These are phyloP conservation scores for Candida mesenterica DNA, from an alignment of 1,139 yeast genomes.

Conservation along the genomic window DNA sequence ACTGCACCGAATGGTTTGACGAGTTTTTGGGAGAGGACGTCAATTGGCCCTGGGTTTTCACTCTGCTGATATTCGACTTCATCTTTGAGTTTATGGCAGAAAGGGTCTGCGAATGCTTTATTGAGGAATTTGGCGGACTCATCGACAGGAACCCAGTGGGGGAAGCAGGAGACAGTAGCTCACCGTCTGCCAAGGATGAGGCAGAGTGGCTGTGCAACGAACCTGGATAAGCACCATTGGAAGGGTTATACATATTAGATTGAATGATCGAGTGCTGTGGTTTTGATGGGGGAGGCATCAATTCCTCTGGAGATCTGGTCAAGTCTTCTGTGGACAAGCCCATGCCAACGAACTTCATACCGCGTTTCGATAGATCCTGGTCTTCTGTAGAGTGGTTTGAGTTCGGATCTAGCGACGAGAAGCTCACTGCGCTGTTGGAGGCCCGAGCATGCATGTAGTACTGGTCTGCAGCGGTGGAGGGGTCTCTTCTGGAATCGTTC, in stretches of 20 bases:
- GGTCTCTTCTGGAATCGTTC: slow-evolving; percentile 2
- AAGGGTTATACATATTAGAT: not conserved
- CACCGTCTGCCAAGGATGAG: slow-evolving; percentile 14
- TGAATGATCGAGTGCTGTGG: slow-evolving; percentile 6
- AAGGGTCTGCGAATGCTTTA: slow-evolving; percentile 9
- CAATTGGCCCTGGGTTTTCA: slow-evolving; percentile 6
- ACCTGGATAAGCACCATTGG: too few relatives aligned
- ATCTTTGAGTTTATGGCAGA: slow-evolving; percentile 5
- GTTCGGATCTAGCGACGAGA: slow-evolving; percentile 35
- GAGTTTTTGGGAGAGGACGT: slow-evolving; percentile 5
- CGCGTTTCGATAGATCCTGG: slow-evolving; percentile 7
- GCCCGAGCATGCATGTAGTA: slow-evolving; percentile 8
- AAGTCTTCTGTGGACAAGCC: slow-evolving; percentile 5
- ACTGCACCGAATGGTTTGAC: slow-evolving; percentile 23
- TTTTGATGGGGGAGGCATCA: slow-evolving; percentile 23
- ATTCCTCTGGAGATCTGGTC: slow-evolving; percentile 18
- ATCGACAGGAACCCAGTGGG: not conserved
- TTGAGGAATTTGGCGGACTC: not conserved
- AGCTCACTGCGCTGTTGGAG: slow-evolving; percentile 14
- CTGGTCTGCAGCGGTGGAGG: slow-evolving; percentile 4
- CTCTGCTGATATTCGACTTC: slow-evolving; percentile 8
- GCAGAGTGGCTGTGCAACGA: slow-evolving; percentile 13
- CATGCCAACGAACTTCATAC: slow-evolving; percentile 6
- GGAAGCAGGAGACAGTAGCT: slow-evolving; percentile 2
- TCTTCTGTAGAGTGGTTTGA: slow-evolving; percentile 15